Base-by-base conservation (phyloP, 345 rosid genomes). In the Cardamine chenopodiifolia region DNA sequence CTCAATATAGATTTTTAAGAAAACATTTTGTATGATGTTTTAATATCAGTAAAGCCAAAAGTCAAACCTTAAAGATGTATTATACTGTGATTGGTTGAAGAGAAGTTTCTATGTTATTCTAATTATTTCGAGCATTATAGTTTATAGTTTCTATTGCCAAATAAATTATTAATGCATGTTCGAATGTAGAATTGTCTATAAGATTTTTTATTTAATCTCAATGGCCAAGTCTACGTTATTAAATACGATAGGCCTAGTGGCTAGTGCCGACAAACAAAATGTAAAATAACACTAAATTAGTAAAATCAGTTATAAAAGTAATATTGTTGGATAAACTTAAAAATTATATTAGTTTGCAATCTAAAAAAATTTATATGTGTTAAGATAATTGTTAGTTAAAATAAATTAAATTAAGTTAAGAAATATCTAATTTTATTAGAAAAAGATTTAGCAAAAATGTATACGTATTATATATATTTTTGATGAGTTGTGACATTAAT, bases 21-120 rank as follows among this genome's bases (percentile, higher is more conserved):
- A 40, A 57, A 13, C n/a, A 13, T 57, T 20, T 73, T 56, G 25
- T 34, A 23, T 45, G 52, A 35, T 58, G 25, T 59, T 74, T 59
- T 49, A n/a, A 18, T 69, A 62, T 60, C 62, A 68, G 55, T 32
- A 70, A 63, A 70, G n/a, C 10, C 62, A 58, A 63, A 76, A 62
- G 76, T 77, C 80, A 77, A 77, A 77, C 71, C 80, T 64, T 77
- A 63, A 70, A 70, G 47, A 26, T 39, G 60, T 76, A 69, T 62
- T 32, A 13, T 52, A 29, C 52, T 40, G 70, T 22, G 37, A 29
- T 35, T 70, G 52, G 76, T 70, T 69, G 70, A 77, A 77, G 42
- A 56, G 61, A 63, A 70, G 52, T 55, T 70, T 70, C 31, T 29
- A 40, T 66, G 39, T 32, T 54, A 20, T 63, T 63, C 8, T 39